A percentile compares a stretch with the other conserved stretches of the same genome.
phyloP scores from a whole-genome alignment of 2,329 filamentous ascomycete genomes.

The Colletotrichum sp. region DNA sequence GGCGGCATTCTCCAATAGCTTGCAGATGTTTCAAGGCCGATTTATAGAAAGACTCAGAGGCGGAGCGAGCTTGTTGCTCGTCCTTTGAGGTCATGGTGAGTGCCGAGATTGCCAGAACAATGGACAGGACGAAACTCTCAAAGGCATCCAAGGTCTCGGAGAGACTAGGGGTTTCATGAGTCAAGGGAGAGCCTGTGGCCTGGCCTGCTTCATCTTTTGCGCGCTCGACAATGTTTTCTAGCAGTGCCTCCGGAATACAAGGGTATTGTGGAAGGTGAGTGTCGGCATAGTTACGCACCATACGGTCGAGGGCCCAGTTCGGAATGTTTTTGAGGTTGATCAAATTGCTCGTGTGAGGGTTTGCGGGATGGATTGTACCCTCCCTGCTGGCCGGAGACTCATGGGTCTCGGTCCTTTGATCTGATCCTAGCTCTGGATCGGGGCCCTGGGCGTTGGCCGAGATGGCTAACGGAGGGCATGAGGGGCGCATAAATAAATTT shows the following conservation, averaged over 20 bases:
- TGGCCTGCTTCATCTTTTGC: background rate
- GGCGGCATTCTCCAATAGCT: background rate
- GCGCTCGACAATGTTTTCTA: background rate
- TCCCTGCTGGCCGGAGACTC: background rate
- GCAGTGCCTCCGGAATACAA: background rate
- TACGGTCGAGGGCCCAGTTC: background rate
- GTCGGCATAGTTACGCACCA: background rate
- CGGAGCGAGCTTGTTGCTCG: background rate
- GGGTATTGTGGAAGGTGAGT: background rate
- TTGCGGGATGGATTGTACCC: background rate
- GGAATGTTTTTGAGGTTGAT: background rate
- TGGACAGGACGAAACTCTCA: background rate
- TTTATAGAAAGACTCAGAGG: background rate
- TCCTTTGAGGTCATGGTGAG: background rate
- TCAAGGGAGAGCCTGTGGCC: background rate
- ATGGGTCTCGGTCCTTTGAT: background rate
- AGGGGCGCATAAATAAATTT: background rate
- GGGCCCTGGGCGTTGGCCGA: background rate
- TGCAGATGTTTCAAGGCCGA: background rate
- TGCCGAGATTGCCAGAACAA: background rate
- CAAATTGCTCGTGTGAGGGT: background rate
- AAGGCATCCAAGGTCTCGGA: background rate
- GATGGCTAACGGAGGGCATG: background rate
- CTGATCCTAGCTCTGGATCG: background rate
- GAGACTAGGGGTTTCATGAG: background rate